These are phyloP conservation scores for Amylocarpus encephaloides DNA, from an alignment of 2,329 filamentous ascomycete genomes.

Conservation along the genomic window DNA sequence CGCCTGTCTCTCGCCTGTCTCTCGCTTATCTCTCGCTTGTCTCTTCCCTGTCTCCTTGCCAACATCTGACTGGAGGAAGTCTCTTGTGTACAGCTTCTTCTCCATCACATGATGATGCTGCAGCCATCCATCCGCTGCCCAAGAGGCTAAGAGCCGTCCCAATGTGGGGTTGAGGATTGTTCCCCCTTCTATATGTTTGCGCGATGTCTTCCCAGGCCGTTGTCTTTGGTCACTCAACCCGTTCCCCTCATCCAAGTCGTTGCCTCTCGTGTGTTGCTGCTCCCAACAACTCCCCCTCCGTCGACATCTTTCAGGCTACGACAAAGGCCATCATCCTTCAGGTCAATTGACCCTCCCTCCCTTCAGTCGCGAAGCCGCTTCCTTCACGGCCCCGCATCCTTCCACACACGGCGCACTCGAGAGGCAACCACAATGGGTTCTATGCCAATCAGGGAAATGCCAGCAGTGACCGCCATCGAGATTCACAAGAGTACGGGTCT, in stretches of 20 bases:
- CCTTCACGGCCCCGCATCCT: neutral
- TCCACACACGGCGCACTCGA: too few species aligned
- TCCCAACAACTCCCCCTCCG: neutral
- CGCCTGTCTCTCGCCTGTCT: too few species aligned
- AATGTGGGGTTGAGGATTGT: too few species aligned
- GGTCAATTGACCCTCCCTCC: neutral
- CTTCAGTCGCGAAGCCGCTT: too few species aligned
- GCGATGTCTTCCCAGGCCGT: conserved; percentile 4
- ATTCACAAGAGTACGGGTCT: neutral
- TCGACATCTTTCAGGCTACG: neutral
- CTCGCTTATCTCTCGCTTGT: too few species aligned
- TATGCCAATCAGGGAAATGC: neutral
- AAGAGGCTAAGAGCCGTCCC: too few species aligned
- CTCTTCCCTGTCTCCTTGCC: too few species aligned
- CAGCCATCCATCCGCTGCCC: too few species aligned
- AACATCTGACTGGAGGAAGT: too few species aligned
- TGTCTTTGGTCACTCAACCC: neutral
- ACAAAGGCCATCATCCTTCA: neutral
- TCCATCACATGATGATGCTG: too few species aligned
- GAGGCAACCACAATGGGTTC: neutral
- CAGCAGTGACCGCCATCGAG: neutral
- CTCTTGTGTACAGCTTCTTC: too few species aligned
- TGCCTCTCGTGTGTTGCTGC: neutral
- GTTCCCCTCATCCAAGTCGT: neutral
- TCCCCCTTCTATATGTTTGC: conserved; percentile 3